Evolutionary conservation across 495 filamentous ascomycete genomes (phyloP), one percentile per base, ranked within the genome.

Genomic region (Talaromyces trachyspermus): DNA sequence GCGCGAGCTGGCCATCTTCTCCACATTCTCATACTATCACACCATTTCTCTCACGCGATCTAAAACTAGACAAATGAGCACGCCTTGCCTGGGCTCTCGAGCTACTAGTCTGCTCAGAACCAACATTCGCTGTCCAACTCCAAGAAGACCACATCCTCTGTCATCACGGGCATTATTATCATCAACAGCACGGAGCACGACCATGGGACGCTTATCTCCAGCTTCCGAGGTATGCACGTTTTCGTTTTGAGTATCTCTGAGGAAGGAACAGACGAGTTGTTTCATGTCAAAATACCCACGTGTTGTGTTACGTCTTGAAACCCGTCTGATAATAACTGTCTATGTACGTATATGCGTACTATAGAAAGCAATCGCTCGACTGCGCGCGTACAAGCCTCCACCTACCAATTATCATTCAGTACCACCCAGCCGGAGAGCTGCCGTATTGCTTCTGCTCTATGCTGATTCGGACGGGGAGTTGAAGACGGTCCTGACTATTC

Each of bases 391-490:
- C 61, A 56, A 60, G 23, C 71, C 81, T n/a, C 80, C 78, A 17
- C 70, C 76, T 26, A 77, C 79, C 4, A 63, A 63, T 40, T 85
- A 79, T 60, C 74, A 73, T 49, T 74, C 78, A 26, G 69, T 89
- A 7, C 88, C 88, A 7, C 58, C 87, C 24, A 78, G 74, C 46
- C 72, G 86, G 38, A 76, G 89, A 17, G 89, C 89, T 17, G 87
- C 89, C 11, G 89, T 95, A 14, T 61, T 95, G 48, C 70, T 95
- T 20, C 76, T 95, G 46, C 78, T 95, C 0, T 95, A 89, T 60
- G 85, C 87, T 25, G 89, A 95, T 58, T 70, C 74, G 14, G 65
- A 71, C 29, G 89, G 89, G 8, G 84, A 91, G 36, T 65, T 95
- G 23, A 70, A 82, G 33, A 83, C 94, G 7, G 88, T 95, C 15